Evolutionary conservation across 2,329 filamentous ascomycete species (phyloP), one percentile per base, ranked within the genome.

Genomic region (Penicillium frequentans): DNA sequence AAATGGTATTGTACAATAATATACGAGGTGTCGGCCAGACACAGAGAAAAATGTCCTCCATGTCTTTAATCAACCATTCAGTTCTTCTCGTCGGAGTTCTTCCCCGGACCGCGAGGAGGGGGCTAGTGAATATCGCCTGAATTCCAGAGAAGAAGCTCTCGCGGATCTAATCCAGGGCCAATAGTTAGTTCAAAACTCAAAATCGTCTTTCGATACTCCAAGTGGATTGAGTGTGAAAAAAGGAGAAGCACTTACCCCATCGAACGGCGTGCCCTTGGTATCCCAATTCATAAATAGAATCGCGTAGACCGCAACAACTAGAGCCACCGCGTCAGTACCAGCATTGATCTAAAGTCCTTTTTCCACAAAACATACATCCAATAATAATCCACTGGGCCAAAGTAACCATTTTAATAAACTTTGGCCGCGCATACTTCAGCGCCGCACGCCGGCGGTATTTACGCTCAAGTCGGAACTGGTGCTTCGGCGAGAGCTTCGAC

Each of bases 401-500:
- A 64, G 82, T 85, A 19, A 82, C 81, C 63, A 73, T 78, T 65
- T 85, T 86, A 16, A 79, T 81, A 81, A 84, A 87, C 57, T 73
- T 74, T 3, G 85, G 85, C 24, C 84, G 75, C 13, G 82, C 81
- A 70, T 81, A 87, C 70, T 86, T 87, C 62, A 86, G 74, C 69
- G 83, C 83, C 50, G 82, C 77, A 52, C 86, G 80, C 51, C 86
- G 79, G 35, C 86, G 80, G 73, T 86, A 89, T 59, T 85, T 84
- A 57, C 85, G 82, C 73, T 89, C 86, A 48, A 88, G 81, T n/a
- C 83, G 81, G 75, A 88, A 88, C 68, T 88, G 84, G 67, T 89
- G 84, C 68, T 84, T 86, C n/a, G 78, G 77, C 1, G 85, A 84
- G 49, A 89, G 77, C 61, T 84, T 81, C 55, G 76, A 75, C 73